Evolutionary conservation across 805 yeast genomes (phyloP), one percentile per base, ranked within the genome.

Genomic region (Limtongia smithiae): DNA sequence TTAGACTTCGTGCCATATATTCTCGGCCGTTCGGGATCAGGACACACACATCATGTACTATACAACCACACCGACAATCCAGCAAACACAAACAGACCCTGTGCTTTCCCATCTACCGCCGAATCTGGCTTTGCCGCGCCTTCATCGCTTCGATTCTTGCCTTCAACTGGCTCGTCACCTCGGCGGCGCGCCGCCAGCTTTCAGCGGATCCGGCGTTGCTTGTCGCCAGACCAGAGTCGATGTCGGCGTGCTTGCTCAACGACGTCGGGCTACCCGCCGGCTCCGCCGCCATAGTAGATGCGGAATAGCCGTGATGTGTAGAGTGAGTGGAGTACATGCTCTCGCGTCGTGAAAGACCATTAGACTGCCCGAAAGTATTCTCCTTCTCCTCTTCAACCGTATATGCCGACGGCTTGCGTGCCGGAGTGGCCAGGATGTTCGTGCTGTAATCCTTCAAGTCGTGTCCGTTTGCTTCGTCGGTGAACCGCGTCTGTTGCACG

Each of bases 101-200:
- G n/a, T n/a, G n/a, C n/a, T n/a, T n/a, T 11, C 15, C n/a, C 30
- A 37, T 22, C 18, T 9, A 25, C 9, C 28, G 6, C 28, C 28
- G 28, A 25, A 9, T 9, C 28, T 25, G 28, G 9, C 28, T 25
- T 25, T 50, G 55, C 27, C 41, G 31, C 5, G 57, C 57, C 18
- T 85, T 85, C 96, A 89, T 88, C 66, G 83, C 82, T 66, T 86
- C 94, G 38, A 89, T 89, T 60, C 96, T 71, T 0, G 89, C 94
- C 64, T 83, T 85, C 62, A 89, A 76, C 65, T 85, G 91, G 3
- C 81, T 78, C 0, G 96, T 89, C 11, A 88, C 94, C 59, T 85
- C 95, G 0, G 93, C 90, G 0, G 96, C 96, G 41, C 91, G 77
- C 58, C 77, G 79, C 96, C 96, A 89, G 58, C 85, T 81, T 45